Percentiles rank a stretch among this genome's conserved stretches.
Evolutionary conservation across 2,329 filamentous ascomycete species (phyloP).

Genomic region (Meredithiella fracta): DNA sequence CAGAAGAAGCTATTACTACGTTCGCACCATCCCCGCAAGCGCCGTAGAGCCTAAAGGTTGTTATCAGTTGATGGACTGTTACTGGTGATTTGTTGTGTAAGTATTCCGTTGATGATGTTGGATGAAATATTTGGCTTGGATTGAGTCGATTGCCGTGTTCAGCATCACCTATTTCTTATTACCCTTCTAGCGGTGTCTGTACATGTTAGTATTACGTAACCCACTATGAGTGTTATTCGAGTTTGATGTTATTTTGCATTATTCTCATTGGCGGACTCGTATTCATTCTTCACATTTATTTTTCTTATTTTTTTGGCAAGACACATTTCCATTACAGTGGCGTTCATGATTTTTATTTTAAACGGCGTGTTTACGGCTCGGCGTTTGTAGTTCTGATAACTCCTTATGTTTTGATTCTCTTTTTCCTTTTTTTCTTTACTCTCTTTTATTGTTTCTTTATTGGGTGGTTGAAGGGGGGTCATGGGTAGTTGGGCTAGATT

Average conservation of each 20-base stretch:
- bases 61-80: background rate
- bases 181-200: too few relatives aligned
- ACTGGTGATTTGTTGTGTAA: background rate
- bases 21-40: background rate
- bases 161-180: background rate
- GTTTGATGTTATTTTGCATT: background rate
- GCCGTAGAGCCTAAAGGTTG: background rate
- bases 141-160: background rate
- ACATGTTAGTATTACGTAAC: too few relatives aligned
- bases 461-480: background rate
- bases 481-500: too few relatives aligned
- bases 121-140: background rate
- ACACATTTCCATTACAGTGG: slow-evolving; percentile 1
- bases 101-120: background rate
- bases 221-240: background rate
- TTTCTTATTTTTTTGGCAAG: slow-evolving; percentile 5
- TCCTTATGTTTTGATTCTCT: slow-evolving; percentile 17
- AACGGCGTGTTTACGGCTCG: slow-evolving; percentile 6
- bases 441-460: background rate
- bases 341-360: slow-evolving; percentile 4
- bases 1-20: background rate
- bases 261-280: background rate
- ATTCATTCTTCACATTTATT: slow-evolving; percentile 1
- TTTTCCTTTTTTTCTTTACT: slow-evolving; percentile 4
- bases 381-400: slow-evolving; percentile 14